Base-by-base conservation (phyloP, 768 basidiomycete species). In the Psilocybe cubensis region DNA sequence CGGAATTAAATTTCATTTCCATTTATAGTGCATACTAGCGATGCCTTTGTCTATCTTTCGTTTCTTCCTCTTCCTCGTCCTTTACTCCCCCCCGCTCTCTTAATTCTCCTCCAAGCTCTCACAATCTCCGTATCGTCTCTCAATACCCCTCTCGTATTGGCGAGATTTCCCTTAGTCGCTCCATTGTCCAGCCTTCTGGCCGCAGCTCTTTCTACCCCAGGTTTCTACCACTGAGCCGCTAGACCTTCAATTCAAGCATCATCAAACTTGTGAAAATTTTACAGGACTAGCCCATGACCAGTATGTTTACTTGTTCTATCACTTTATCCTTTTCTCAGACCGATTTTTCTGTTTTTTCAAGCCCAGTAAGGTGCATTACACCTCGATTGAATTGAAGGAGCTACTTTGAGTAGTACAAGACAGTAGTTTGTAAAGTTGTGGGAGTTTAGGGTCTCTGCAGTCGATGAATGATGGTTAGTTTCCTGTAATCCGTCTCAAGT, bases 1-100 rank as follows among this genome's bases (percentile, higher is more conserved):
- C 60, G 60, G 60, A 54, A 54, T 57, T 56, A 61, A 61, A 54
- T 61, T 61, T 61, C 51, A 43, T 44, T 54, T 42, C 56, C 56
- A 61, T 57, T 61, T 61, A 61, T 61, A 61, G 60, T 40, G 56
- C 46, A 48, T 52, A 18, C 40, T 33, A 38, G 46, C 18, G 50
- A 46, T 27, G 23, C 35, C 31, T 31, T 53, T 61, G 53, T 43
- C 35, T 49, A 23, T 23, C 20, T 31, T 29, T 33, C 41, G 28
- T 48, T 40, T 50, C 53, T 55, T 28, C 41, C 49, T 52, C 60
- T 40, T 28, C 56, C 44, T 42, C 61, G 28, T 56, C 54, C 31
- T 29, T 44, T 56, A 40, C 18, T 40, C 31, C 8, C 4, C 44
- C 24, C 12, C 56, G 23, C 35, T 42, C 25, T 51, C 20, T 25